Evolutionary conservation across 257 asterid species (phyloP), one percentile per base, ranked within the genome.

Genomic region (Craterostigma plantagineum): DNA sequence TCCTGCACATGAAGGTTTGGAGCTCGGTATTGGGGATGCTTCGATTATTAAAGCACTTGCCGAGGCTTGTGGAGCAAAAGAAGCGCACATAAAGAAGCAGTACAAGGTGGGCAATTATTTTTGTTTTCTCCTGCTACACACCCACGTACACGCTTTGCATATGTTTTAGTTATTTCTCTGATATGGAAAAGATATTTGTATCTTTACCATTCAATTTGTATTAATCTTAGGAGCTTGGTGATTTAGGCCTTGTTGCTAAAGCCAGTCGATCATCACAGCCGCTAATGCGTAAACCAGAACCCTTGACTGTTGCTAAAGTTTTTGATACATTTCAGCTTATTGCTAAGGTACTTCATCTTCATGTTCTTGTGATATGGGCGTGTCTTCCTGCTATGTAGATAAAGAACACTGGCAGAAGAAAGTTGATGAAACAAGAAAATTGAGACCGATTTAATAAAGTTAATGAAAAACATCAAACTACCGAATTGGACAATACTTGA

Each of bases 1-100:
- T 9, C 59, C 95, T 8, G 92, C 86, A 3, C 95, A 83, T 16
- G 94, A 90, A 47, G 95, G 96, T 18, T 48, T 83, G 71, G 92
- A 90, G 71, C 96, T 90, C 33, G 99, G 99, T 17, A 63, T 90
- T 50, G 96, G 99, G 35, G 96, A 79, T 45, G 67, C 81, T 56
- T 75, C 85, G 7, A 73, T 83, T 50, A 67, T 77, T 51, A 80
- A 80, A 67, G 94, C 92, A 11, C 92, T 90, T 55, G 91, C 96
- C 0, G 91, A 77, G 68, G 92, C 99, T 45, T 90, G 81, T 57
- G 99, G 99, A 17, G 54, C 85, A n/a, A 68, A 66, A 59, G 92
- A 83, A 60, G 69, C 84, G 9, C 81, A 69, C 34, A 50, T 83
- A 33, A 83, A 71, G 80, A 77, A 71, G 65, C 82, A 72, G 52